A percentile compares a stretch with the other conserved stretches of the same genome.
phyloP scores from a whole-genome alignment of 768 basidiomycete species.

The Tulasnella sp. region DNA sequence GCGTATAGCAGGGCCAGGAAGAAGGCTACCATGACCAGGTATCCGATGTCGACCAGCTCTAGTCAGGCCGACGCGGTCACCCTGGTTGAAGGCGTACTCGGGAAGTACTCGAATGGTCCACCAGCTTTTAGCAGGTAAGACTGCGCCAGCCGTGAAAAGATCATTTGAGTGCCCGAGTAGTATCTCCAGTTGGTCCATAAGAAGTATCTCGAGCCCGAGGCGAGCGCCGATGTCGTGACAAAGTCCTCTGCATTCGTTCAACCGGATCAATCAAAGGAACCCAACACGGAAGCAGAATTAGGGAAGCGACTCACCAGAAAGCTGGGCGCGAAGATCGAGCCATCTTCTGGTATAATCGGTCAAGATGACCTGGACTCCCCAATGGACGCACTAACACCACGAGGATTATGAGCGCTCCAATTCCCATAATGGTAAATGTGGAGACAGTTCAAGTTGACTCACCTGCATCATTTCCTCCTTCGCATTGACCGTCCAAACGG shows the following conservation, averaged over 20 bases:
- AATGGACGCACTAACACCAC: conserved; percentile 56
- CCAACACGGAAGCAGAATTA: not conserved
- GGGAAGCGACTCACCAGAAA: conserved; percentile 49
- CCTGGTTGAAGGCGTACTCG: not conserved
- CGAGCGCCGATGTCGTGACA: conserved; percentile 1
- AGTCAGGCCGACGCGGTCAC: conserved; percentile 26
- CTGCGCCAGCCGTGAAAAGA: conserved; percentile 14
- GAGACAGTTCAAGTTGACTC: conserved; percentile 32
- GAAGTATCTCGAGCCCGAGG: conserved; percentile 22
- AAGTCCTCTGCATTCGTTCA: conserved; percentile 13
- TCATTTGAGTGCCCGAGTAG: conserved; percentile 14
- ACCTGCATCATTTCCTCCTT: conserved; percentile 89
- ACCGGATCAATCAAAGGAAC: not conserved
- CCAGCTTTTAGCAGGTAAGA: conserved; percentile 21
- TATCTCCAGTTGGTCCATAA: conserved; percentile 29
- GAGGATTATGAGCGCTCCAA: not conserved
- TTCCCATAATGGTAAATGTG: not conserved
- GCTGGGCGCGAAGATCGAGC: conserved; percentile 57
- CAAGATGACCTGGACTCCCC: conserved; percentile 74
- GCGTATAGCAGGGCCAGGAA: conserved; percentile 2
- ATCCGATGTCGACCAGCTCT: not conserved
- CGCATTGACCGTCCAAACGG: conserved; percentile 97
- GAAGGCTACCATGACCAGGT: not conserved
- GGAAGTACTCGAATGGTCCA: conserved; percentile 23
- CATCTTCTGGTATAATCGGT: conserved; percentile 70